Evolutionary conservation across 2,329 filamentous ascomycete genomes (phyloP).

Genomic region (Colletotrichum siamense): DNA sequence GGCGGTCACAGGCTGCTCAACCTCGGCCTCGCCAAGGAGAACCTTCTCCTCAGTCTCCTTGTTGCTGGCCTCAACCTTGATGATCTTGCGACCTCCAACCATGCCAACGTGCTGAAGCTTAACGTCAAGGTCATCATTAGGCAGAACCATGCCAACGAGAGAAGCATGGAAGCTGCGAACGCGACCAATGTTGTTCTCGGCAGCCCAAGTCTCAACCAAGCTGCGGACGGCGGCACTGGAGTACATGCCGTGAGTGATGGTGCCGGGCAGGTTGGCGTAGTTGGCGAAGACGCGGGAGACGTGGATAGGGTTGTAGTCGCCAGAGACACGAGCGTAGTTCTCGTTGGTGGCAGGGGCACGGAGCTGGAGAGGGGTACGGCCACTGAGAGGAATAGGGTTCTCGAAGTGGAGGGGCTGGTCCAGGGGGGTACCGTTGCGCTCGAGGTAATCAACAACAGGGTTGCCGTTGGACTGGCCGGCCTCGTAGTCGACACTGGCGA

Average conservation of each 20-base stretch:
- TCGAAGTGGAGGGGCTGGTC: slow-evolving; percentile 98
- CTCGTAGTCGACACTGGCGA: slow-evolving; percentile 96
- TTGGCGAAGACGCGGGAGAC: slow-evolving; percentile 95
- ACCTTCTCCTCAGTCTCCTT: slow-evolving; percentile 97
- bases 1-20: slow-evolving; percentile 94
- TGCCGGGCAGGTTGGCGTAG: slow-evolving; percentile 94
- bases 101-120: slow-evolving; percentile 97
- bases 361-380: slow-evolving; percentile 85
- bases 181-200: slow-evolving; percentile 97
- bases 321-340: slow-evolving; percentile 95
- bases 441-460: slow-evolving; percentile 93
- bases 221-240: slow-evolving; percentile 95
- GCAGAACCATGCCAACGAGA: slow-evolving; percentile 97
- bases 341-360: slow-evolving; percentile 96
- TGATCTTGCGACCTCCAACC: slow-evolving; percentile 98
- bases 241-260: slow-evolving; percentile 99
- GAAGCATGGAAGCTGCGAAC: slow-evolving; percentile 97
- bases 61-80: slow-evolving; percentile 97
- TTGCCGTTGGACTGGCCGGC: slow-evolving; percentile 92
- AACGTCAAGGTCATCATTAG: slow-evolving; percentile 93
- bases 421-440: slow-evolving; percentile 88
- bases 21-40: slow-evolving; percentile 91
- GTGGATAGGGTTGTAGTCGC: slow-evolving; percentile 98
- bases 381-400: slow-evolving; percentile 93
- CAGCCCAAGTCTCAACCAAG: slow-evolving; percentile 97